These are phyloP conservation scores for Aspergillus sp. DNA, from an alignment of 2,329 filamentous ascomycete species.

Conservation along the genomic window DNA sequence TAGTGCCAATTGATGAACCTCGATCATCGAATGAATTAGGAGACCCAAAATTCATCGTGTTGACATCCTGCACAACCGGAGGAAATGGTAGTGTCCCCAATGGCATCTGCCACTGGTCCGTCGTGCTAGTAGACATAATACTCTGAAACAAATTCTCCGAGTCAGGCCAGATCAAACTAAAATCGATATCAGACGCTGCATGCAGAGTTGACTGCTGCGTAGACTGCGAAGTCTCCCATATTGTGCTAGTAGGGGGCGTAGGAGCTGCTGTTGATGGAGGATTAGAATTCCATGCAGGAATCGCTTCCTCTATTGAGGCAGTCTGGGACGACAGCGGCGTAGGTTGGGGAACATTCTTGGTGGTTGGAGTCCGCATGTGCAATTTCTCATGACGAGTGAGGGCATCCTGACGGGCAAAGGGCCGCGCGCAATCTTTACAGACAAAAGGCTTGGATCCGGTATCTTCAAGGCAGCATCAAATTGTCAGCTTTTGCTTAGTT, in stretches of 20 bases:
- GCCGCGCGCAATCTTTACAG: conserved; percentile 35
- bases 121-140: conserved; percentile 35
- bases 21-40: conserved; percentile 33
- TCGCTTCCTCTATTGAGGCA: conserved; percentile 12
- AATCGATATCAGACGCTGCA: conserved; percentile 29
- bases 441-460: conserved; percentile 37
- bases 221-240: conserved; percentile 19
- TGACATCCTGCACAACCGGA: conserved; percentile 22
- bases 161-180: conserved; percentile 41
- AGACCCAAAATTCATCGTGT: conserved; percentile 27
- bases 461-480: conserved; percentile 20
- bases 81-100: conserved; percentile 36
- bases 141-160: conserved; percentile 40
- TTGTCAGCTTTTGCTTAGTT: conserved; percentile 13
- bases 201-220: conserved; percentile 16
- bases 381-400: conserved; percentile 41
- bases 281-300: conserved; percentile 20
- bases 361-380: conserved; percentile 25
- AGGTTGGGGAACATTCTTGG: conserved; percentile 13
- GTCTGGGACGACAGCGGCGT: conserved; percentile 9
- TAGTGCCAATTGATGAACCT: conserved; percentile 29
- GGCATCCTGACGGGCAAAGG: conserved; percentile 40
- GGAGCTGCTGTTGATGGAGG: conserved; percentile 14
- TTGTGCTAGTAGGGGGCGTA: conserved; percentile 14
- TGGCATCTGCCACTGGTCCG: conserved; percentile 39